Base-by-base conservation (phyloP, 2,329 filamentous ascomycete genomes). In the Microdochium bolleyi region DNA sequence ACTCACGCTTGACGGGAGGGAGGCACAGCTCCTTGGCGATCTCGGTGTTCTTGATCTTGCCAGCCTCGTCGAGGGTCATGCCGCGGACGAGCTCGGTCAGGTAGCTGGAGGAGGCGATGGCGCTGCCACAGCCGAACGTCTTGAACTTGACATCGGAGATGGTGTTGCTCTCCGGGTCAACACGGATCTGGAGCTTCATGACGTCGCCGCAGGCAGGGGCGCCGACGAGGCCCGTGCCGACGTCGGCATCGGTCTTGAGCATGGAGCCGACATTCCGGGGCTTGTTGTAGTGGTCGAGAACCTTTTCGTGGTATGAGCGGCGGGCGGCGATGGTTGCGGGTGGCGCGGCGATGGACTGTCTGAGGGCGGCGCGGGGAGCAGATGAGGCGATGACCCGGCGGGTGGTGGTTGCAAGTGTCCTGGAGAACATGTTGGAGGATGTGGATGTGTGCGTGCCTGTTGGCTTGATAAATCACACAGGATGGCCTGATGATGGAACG, bases 21-120 rank as follows among this genome's bases (percentile, higher is more conserved):
- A 89, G 70, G 64, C 87, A 91, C 55, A 92, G 72, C 74, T 99
- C 95, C 78, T 95, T 95, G 37, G 94, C 94, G 67, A 99, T 99
- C 73, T 99, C 92, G 3, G 92, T 96, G 74, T 99, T 99, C 76
- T 90, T 87, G 63, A 99, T 89, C 74, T 88, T 87, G 52, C 85
- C 85, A 32, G 95, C 94, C 69, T 99, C 90, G 63, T 99, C 94
- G 60, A 99, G 73, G 14, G 87, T 95, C 92, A 97, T 99, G 56
- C 94, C 94, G 58, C 90, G 83, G 57, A 99, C 92, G 55, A 99
- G 77, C 73, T 96, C 91, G 9, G 94, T 99, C 63, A 99, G 74
- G 69, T 99, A 99, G 66, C 88, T 94, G 55, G 88, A 95, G 58
- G 88, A 92, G 46, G 94, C 94, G 71, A 99, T 99, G 59, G 94